Conservation (phyloP, 345 rosid genomes). For the Heritiera fomes region DNA sequence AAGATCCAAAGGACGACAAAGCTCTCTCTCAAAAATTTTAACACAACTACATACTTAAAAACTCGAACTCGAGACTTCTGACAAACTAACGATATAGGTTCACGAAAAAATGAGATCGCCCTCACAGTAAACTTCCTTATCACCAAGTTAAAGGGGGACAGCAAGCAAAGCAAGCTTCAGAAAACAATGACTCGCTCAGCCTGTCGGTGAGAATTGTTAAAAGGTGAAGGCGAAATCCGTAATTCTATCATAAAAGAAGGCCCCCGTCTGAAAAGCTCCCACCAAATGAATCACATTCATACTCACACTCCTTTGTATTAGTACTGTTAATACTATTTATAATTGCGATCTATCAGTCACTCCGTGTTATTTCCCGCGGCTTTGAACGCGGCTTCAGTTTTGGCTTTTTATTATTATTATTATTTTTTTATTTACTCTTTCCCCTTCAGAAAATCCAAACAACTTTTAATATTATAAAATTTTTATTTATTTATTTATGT, state of each 20-base stretch:
- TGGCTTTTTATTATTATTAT: conserved; percentile 31
- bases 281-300: background rate
- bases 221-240: conserved; percentile 19
- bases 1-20: no score
- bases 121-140: background rate
- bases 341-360: background rate
- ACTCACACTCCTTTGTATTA: background rate
- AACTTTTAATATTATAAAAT: no score
- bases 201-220: conserved; percentile 34
- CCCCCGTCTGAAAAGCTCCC: background rate
- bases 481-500: background rate
- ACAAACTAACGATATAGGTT: background rate
- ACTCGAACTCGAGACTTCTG: no score
- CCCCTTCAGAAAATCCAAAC: background rate
- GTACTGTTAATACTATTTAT: background rate
- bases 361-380: conserved; percentile 42
- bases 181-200: background rate
- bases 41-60: no score
- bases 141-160: background rate
- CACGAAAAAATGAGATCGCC: background rate
- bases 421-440: background rate
- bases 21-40: no score
- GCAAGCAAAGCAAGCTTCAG: background rate
- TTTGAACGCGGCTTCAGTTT: conserved; percentile 58
- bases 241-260: background rate